Base-by-base conservation (phyloP, 257 asterid species). In the Agastache rugosa region DNA sequence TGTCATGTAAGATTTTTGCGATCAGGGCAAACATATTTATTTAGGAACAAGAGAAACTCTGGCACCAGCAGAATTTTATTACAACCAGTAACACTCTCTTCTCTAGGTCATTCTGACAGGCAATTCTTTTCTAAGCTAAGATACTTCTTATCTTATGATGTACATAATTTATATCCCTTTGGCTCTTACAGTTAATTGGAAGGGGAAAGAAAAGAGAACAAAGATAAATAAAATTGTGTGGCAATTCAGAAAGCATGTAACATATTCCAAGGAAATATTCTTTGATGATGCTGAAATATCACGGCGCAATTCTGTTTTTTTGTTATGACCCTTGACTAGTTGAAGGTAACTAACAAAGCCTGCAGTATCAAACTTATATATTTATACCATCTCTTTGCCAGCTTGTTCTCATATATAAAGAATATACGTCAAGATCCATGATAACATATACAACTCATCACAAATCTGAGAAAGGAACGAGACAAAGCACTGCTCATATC, bases 381-480 rank as follows among this genome's bases (percentile, higher is more conserved):
- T 0, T 16, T 16, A 35, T 27, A 44, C 44, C 22, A 31, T n/a
- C n/a, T 59, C 51, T 37, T 37, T 16, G n/a, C 31, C 56, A 31
- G 44, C 55, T 39, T 11, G 72, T 69, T 62, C 63, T 35, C 56
- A 70, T 19, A 62, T 17, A 8, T 39, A 7, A 53, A 48, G 60
- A 19, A 45, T 55, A 61, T 47, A 45, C 31, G 47, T 22, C 25
- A 72, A 55, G 22, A 29, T 31, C 7, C 22, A 63, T 1, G 12
- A 69, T 67, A 76, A 9, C 50, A 25, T 48, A 65, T 64, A 74
- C 58, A 7, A 64, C 10, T 14, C 73, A 50, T 77, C 80, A 65
- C 34, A 64, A 1, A 73, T 29, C 41, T 68, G 29, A 69, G 56
- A 19, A 53, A 5, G 35, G 35, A 51, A 71, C 16, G 67, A 73